Evolutionary conservation across 1,284 basidiomycete species (phyloP), one percentile per base, ranked within the genome.

Genomic region (Cerrena zonata): DNA sequence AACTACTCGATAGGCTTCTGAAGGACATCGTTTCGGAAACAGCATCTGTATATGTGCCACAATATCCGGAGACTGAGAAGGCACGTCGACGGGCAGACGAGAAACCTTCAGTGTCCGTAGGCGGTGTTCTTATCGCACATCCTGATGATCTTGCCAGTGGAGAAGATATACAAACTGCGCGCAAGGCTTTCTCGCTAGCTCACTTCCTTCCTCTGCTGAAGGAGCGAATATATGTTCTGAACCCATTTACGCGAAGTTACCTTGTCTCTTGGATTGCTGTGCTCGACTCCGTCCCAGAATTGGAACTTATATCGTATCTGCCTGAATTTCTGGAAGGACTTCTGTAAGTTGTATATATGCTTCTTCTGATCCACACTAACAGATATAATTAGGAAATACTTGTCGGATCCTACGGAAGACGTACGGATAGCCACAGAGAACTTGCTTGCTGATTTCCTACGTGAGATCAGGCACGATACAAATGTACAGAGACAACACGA

Each of bases 1-100:
- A 99, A 67, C 80, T 99, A n/a, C 80, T 99, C 49, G 96, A 99
- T 68, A 84, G 96, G 23, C 78, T 98, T 15, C 79, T 99, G 62
- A 98, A 99, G 67, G 96, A 99, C 61, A 95, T 98, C 48, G 95
- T 99, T 2, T 90, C 94, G 30, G 96, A 99, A 71, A 91, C 92
- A 2, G 96, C 94, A 0, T 93, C 94, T 0, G 87, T 91, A 49
- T 98, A 98, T 65, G 87, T 98, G 50, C 94, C 94, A 2, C 84
- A 90, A 52, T 91, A 90, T 64, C 82, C 86, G 10, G 89, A 91
- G 64, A 89, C 76, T 2, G 87, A 82, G 68, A 87, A 78, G 64
- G 72, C 79, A 50, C 77, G 82, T 41, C 72, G 78, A 53, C 61
- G 65, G 47, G 63, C 62, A 21, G 69, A 73, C 42, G 71, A 78